Conservation (phyloP, 108 stramenopile genomes). For the Discostella stelligeroides region DNA sequence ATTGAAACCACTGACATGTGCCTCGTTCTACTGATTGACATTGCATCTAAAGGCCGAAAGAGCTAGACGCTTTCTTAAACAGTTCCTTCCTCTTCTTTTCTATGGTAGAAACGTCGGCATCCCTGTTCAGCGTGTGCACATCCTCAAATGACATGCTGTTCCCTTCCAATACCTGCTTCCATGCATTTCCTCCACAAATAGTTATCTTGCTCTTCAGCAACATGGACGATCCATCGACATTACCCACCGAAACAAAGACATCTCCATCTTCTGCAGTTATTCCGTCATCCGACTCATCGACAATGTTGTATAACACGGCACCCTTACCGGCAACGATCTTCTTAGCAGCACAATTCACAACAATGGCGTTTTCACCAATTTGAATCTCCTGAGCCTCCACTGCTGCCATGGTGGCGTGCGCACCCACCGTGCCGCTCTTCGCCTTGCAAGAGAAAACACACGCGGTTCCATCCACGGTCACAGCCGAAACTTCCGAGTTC, state of each 20-base stretch:
- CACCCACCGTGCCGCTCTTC: constrained; percentile 66
- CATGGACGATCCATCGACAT: constrained; percentile 67
- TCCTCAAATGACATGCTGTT: constrained; percentile 87
- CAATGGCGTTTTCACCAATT: constrained; percentile 89
- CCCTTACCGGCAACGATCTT: constrained; percentile 90
- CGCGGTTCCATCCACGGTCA: constrained; percentile 56
- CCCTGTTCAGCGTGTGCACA: constrained; percentile 81
- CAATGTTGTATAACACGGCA: constrained; percentile 94
- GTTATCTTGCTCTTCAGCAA: constrained; percentile 69
- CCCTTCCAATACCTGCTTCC: constrained; percentile 83
- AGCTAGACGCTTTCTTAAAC: constrained; percentile 54
- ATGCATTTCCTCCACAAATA: constrained; percentile 89
- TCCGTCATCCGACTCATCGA: constrained; percentile 78
- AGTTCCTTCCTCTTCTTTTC: constrained; percentile 67
- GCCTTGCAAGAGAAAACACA: constrained; percentile 76
- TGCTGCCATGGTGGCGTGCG: constrained; percentile 75
- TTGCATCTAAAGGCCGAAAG: constrained; percentile 33
- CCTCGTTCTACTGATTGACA: no score
- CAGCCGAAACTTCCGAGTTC: constrained; percentile 57
- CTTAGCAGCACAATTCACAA: constrained; percentile 96
- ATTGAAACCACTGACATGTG: no score
- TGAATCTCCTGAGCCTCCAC: constrained; percentile 76
- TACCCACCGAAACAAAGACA: constrained; percentile 90
- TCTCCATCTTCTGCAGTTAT: constrained; percentile 87
- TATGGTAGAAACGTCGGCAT: constrained; percentile 77